These are phyloP conservation scores for Citrus hindsii DNA, from an alignment of 345 rosid genomes.

Conservation along the genomic window DNA sequence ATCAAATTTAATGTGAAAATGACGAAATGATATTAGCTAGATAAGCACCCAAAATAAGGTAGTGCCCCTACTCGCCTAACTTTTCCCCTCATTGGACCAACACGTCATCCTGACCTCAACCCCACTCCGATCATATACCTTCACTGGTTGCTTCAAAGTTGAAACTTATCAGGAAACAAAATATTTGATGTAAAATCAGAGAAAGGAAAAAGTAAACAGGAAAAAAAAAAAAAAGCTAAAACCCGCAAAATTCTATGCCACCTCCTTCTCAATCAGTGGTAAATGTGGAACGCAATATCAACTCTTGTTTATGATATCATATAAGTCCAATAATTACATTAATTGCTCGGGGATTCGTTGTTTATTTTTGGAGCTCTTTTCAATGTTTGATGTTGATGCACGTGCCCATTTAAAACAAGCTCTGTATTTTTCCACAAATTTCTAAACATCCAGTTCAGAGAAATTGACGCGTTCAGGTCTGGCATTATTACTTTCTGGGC, in stretches of 20 bases:
- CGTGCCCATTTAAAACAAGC: neutral
- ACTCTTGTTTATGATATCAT: neutral
- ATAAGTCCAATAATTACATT: neutral
- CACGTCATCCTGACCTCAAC: conserved; percentile 9
- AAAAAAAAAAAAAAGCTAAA: neutral
- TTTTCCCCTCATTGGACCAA: neutral
- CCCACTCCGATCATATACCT: neutral
- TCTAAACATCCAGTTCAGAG: neutral
- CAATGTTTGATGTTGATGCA: neutral
- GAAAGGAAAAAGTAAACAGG: neutral
- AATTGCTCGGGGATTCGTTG: neutral
- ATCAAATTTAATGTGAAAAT: too few species aligned
- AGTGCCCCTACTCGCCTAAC: neutral
- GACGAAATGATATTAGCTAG: too few species aligned
- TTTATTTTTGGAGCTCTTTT: neutral
- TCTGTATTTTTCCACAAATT: neutral
- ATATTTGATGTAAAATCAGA: neutral
- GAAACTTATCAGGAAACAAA: too few species aligned
- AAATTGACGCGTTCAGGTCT: neutral
- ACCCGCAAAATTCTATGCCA: neutral
- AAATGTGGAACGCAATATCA: neutral
- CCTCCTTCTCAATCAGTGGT: neutral
- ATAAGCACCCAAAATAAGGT: neutral
- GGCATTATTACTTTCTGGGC: too few species aligned
- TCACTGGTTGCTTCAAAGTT: neutral